Evolutionary conservation across 352 stramenopile genomes (phyloP).

Genomic region (Globisporangium recalcitrans): DNA sequence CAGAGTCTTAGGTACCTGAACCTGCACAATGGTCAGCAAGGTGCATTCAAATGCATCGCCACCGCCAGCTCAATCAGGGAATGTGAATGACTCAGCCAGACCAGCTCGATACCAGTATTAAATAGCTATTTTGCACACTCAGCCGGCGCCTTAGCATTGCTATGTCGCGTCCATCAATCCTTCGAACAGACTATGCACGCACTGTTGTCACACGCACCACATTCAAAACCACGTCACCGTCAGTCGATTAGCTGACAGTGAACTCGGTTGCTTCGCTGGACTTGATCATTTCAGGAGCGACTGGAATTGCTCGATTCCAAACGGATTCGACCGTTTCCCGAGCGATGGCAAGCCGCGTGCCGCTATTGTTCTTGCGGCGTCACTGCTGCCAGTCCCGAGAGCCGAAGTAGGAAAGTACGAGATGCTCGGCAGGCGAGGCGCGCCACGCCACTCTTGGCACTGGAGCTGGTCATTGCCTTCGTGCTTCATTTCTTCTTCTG

Average conservation of each 20-base stretch:
- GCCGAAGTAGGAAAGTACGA: constrained; percentile 6
- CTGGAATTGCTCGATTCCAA: not conserved
- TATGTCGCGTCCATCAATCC: not conserved
- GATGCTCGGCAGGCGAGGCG: constrained; percentile 1
- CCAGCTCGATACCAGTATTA: not conserved
- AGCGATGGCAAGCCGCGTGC: not conserved
- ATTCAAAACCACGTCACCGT: not conserved
- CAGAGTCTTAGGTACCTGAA: not conserved
- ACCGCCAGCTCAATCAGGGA: not conserved
- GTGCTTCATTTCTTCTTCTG: constrained; percentile 5
- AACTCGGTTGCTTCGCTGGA: not conserved
- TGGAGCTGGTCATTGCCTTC: not conserved
- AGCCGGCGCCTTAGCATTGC: not conserved
- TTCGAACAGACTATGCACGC: not conserved
- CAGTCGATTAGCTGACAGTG: too few relatives aligned
- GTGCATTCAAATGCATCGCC: not conserved
- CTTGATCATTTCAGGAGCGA: not conserved
- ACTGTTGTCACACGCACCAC: not conserved
- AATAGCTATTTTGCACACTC: not conserved
- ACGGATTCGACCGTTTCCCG: constrained; percentile 5
- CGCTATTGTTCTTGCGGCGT: not conserved
- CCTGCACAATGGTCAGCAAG: not conserved
- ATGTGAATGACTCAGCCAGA: not conserved
- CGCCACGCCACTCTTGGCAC: not conserved
- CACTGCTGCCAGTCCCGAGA: not conserved